Evolutionary conservation across 805 yeast genomes (phyloP), one percentile per base, ranked within the genome.

Genomic region (Wickerhamomyces kurtzmanii): DNA sequence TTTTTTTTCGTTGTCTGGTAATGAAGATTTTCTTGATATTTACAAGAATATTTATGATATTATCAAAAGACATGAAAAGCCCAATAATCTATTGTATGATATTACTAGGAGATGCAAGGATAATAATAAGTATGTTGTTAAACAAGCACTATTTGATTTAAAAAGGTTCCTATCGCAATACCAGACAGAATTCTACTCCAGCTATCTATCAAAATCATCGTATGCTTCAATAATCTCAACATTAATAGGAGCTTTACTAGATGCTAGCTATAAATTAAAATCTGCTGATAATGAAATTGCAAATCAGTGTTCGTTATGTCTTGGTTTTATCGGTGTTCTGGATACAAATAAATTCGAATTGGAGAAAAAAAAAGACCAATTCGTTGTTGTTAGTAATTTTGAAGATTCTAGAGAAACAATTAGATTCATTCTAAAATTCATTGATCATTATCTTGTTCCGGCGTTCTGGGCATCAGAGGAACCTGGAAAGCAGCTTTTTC

Each of bases 401-500:
- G 68, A 60, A 19, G 75, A 72, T 25, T 62, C 59, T 15, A 50
- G 48, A 5, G 96, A 87, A 40, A 69, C 71, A n/a, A 58, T 71
- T 3, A 62, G 59, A 9, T 84, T 89, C 42, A 60, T 85, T 18
- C 57, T 71, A 4, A 62, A 66, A 40, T 71, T 87, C 27, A 58
- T 87, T 19, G 77, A 82, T 34, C 65, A 69, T 30, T 63, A 72
- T 33, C 61, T 91, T n/a, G 79, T 87, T 7, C 85, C 83, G 19
- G 73, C 85, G 1, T 87, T 86, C 51, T 78, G 93, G 74, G 86
- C 95, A 0, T 79, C 96, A 2, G 81, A 79, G 19, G 86, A 86
- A 45, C 95, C 97, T 0, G 69, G 72, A 14, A 71, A 74, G 27
- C 98, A 91, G 49, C 62, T 82, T 32, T 82, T 79, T 45, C 64